Base-by-base conservation (phyloP, 2,329 filamentous ascomycete genomes). In the Fusarium sororula region DNA sequence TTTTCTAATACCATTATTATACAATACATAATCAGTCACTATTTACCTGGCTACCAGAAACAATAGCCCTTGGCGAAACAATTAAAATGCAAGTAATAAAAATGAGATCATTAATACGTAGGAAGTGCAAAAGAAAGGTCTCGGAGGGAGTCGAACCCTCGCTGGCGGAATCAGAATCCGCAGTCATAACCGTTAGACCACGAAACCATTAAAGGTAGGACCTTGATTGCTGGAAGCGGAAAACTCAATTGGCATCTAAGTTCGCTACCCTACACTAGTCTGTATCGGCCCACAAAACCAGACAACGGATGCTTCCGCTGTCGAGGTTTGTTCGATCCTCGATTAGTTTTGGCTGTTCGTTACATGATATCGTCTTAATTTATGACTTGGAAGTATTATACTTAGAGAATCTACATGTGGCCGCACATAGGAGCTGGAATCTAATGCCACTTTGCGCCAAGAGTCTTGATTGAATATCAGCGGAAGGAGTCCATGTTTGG, bases 121-220 rank as follows among this genome's bases (percentile, higher is more conserved):
- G 6, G 13, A 55, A 17, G 20, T n/a, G 5, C 24, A 55, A 55
- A 55, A 55, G 20, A 8, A 41, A 55, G 51, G 51, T 55, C 51
- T 55, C 51, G 51, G 51, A 55, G 51, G 51, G 51, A 55, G 51
- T 55, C 51, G 51, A 55, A 55, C 51, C 51, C 51, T 55, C 51
- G 51, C 51, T 55, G 51, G 51, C 51, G 37, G 51, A 55, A 55
- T 55, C 51, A 55, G 51, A 55, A 55, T 55, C 37, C 51, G 51
- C 51, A 55, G 51, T 55, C 51, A 55, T 55, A 55, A 55, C 51
- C 51, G 51, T 55, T 55, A 55, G 51, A 55, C 51, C 51, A 55
- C 51, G 51, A 55, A 55, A 55, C 51, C 51, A n/a, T 42, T 13
- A 42, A 18, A 42, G 51, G 51, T 55, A 42, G 7, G 51, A 55